Evolutionary conservation across 768 basidiomycete species (phyloP), one percentile per base, ranked within the genome.

Genomic region (Phylloporus scabripes): DNA sequence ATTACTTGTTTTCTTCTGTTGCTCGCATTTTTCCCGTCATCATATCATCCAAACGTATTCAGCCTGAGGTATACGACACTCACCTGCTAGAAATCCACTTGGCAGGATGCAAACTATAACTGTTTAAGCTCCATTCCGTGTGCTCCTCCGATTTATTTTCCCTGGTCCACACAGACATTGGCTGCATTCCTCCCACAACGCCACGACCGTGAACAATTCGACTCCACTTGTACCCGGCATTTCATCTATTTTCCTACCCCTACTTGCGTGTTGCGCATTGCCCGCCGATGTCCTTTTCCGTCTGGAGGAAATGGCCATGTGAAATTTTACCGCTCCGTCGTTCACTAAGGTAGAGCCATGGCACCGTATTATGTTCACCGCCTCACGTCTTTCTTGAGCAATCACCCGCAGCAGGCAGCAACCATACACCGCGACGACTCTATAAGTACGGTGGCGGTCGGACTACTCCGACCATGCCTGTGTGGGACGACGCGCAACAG

Each of bases 221-320:
- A 50, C 28, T 17, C 42, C 49, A 37, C 26, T 44, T n/a, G 39
- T 21, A 21, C 23, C 28, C 33, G 37, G 41, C 49, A 49, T 46
- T 46, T 37, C 37, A 38, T 31, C 34, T 41, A 33, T 47, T 63
- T n/a, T 54, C 48, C 61, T 59, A 49, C 58, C 62, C 60, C 53
- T 56, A 31, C 29, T 24, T 40, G 48, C 40, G 14, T 64, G 44
- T 44, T 49, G 42, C 33, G 45, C 42, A 50, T 43, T 48, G 41
- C 51, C 49, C 38, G 39, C 42, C 38, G 38, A 44, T 54, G 49
- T 45, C 53, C 56, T 56, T 48, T 42, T 46, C 36, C 14, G 21
- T 45, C 29, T 50, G 32, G 50, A 53, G 40, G 49, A 39, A 49
- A 36, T 36, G 38, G 38, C 54, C 52, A 52, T 45, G 57, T 55